Evolutionary conservation across 1,284 basidiomycete species (phyloP).

Genomic region (Fistulina hepatica): DNA sequence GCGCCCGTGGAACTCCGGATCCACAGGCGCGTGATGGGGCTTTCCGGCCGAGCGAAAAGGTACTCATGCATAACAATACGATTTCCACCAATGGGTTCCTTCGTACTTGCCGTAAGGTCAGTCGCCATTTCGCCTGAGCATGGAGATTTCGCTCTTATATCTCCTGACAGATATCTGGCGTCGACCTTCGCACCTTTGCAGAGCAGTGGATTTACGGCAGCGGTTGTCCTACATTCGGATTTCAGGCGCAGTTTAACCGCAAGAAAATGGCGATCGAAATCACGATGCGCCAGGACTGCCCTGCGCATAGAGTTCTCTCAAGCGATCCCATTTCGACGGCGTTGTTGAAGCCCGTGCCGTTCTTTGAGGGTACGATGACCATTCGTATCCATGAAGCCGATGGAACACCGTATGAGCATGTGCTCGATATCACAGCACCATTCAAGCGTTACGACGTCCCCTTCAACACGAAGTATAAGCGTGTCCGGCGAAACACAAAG

Average conservation of each 20-base stretch:
- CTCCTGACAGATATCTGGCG: too few species aligned
- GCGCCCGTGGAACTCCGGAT: too few species aligned
- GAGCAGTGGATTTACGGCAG: conserved; percentile 99
- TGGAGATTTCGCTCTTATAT: too few species aligned
- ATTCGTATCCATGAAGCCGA: conserved; percentile 98
- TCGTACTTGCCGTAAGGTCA: conserved; percentile 87
- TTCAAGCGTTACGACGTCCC: conserved; percentile 95
- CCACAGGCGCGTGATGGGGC: too few species aligned
- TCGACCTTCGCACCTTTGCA: conserved; percentile 83
- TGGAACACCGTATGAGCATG: conserved; percentile 98
- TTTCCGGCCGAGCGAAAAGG: too few species aligned
- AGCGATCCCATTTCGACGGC: conserved; percentile 57
- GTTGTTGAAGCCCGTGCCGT: conserved; percentile 71
- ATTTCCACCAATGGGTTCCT: conserved; percentile 89
- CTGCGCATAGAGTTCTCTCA: conserved; percentile 61
- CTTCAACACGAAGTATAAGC: conserved; percentile 99
- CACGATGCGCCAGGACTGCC: conserved; percentile 81
- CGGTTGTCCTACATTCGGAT: conserved; percentile 87
- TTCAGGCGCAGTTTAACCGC: conserved; percentile 88
- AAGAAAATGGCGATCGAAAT: conserved; percentile 99
- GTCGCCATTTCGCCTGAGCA: too few species aligned
- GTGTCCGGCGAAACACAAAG: conserved; percentile 89
- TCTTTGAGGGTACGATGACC: conserved; percentile 97
- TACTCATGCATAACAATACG: conserved; percentile 70
- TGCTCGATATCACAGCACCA: conserved; percentile 79